Evolutionary conservation across 257 asterid species (phyloP), one percentile per base, ranked within the genome.

Genomic region (Marsdenia floribunda): DNA sequence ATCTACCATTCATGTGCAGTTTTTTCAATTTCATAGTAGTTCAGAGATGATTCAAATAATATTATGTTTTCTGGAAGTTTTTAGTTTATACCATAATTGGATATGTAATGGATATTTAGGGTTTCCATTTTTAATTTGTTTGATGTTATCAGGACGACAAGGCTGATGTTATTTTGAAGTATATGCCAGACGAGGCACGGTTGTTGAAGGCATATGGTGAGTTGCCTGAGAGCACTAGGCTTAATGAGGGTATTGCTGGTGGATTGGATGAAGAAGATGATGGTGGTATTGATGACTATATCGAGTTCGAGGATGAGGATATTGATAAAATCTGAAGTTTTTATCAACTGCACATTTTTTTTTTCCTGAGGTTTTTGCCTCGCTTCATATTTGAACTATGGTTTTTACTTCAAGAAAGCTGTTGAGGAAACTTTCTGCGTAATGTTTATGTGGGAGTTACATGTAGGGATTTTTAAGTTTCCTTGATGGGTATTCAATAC

Each of bases 101-200:
- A 15, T 61, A 35, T 35, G 24, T 18, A 22, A 33, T 57, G 18
- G 22, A 57, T 57, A 57, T 57, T n/a, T 12, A 59, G 5, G 38
- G 5, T 29, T 60, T 1, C 2, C 37, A 60, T 14, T 60, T 11
- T 60, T 60, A 10, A 29, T 9, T 26, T 26, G 26, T 60, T 3
- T 60, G 19, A 24, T 10, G 33, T 54, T 59, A 29, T 42, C 67
- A 80, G 83, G 83, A 80, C 57, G 83, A 80, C 35, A 75, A 80
- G 68, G 80, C 80, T 72, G 80, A 80, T 59, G 75, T 80, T 18
- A 80, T 80, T 68, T 37, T 80, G 74, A 80, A 75, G 75, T 80
- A 80, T 49, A 75, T 76, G 80, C 80, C 80, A 2, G 80, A 80
- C 26, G 83, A 80, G 49, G 83, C 83, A 40, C 69, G 80, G 40